A percentile compares a stretch with the other conserved stretches of the same genome.
These are phyloP conservation scores for Raddia distichophylla DNA, from an alignment of 176 grass and related monocot genomes.

Conservation along the genomic window DNA sequence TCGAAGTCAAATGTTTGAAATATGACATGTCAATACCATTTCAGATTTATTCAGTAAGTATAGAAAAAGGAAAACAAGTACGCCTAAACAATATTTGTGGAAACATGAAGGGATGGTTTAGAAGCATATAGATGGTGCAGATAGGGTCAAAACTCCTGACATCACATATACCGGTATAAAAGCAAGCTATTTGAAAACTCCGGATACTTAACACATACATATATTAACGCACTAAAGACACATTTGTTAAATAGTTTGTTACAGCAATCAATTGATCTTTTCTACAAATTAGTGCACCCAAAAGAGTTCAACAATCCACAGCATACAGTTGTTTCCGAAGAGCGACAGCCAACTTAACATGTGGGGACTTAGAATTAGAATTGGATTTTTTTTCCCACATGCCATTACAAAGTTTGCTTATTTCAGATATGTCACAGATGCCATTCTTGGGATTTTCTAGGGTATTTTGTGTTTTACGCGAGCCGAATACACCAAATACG, in stretches of 20 bases:
- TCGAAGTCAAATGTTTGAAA: neutral
- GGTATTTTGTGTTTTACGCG: too few species aligned
- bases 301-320: slow-evolving; percentile 6
- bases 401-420: too few species aligned
- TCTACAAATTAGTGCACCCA: neutral
- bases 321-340: neutral
- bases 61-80: neutral
- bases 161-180: neutral
- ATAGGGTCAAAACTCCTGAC: neutral
- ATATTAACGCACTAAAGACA: neutral
- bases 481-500: too few species aligned
- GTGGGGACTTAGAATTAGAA: neutral
- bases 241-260: neutral
- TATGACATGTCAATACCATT: neutral
- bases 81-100: neutral
- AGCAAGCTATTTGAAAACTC: neutral
- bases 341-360: neutral
- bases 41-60: neutral
- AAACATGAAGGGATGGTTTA: slow-evolving; percentile 1
- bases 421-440: too few species aligned
- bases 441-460: too few species aligned
- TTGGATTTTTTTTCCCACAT: too few species aligned
- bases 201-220: neutral
- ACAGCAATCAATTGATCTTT: neutral
- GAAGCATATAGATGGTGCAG: neutral